phyloP scores from a whole-genome alignment of 306 rosid species.

The Prosopis cineraria region DNA sequence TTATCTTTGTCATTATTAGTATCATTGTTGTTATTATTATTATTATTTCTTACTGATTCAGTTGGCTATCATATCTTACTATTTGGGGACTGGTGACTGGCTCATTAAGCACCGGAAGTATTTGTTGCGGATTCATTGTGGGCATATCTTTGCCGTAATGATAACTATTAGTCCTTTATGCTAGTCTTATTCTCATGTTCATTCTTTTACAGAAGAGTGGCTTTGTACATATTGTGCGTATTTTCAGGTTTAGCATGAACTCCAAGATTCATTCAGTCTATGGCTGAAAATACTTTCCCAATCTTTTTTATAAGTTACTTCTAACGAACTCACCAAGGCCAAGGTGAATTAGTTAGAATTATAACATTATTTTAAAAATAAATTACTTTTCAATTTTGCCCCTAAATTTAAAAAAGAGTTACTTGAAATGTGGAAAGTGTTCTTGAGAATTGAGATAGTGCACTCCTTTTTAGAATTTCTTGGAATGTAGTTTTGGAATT shows the following conservation, averaged over 20 bases:
- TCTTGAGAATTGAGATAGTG: too few species aligned
- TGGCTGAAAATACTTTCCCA: constrained; percentile 16
- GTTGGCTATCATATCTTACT: neutral
- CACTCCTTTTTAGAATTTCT: too few species aligned
- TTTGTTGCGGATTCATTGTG: constrained; percentile 28
- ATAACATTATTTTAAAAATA: too few species aligned
- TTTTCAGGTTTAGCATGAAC: neutral
- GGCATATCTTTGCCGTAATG: constrained; percentile 20
- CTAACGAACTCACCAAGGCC: too few species aligned
- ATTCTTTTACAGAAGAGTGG: constrained; percentile 28
- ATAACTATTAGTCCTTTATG: constrained; percentile 14
- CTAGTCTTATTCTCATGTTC: neutral
- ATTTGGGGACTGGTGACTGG: constrained; percentile 28
- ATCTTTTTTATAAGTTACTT: too few species aligned
- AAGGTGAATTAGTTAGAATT: too few species aligned
- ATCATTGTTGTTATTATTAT: neutral
- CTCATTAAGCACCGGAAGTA: constrained; percentile 23
- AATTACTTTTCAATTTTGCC: too few species aligned
- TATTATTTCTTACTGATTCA: neutral
- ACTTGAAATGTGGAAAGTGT: too few species aligned
- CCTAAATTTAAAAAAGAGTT: too few species aligned
- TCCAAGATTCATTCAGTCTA: constrained; percentile 1
- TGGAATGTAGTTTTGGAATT: too few species aligned
- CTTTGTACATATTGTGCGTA: constrained; percentile 40
- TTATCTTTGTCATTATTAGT: neutral